Percentiles rank a stretch among this genome's conserved stretches.
phyloP scores from a whole-genome alignment of 78 protist genomes.

The Chrysochromulina tobinii region DNA sequence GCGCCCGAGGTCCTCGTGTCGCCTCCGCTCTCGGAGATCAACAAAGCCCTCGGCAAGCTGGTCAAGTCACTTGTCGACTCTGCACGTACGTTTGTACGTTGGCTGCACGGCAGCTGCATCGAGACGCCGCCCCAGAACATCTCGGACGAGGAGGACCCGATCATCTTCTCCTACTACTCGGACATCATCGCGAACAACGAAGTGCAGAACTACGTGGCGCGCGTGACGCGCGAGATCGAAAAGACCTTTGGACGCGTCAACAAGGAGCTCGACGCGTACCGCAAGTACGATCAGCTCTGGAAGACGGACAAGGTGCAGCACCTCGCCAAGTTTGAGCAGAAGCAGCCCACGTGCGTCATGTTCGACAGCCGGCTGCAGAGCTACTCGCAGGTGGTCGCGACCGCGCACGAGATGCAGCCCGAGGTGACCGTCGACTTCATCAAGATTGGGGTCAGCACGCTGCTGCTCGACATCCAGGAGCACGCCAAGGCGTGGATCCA shows the following conservation, averaged over 20 bases:
- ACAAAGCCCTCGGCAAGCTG: slow-evolving; percentile 40
- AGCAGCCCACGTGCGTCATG: neutral
- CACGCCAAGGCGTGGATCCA: slow-evolving; percentile 53
- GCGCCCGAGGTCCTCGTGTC: slow-evolving; percentile 47
- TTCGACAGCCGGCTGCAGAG: slow-evolving; percentile 2
- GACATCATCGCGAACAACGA: slow-evolving; percentile 42
- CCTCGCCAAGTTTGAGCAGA: slow-evolving; percentile 14
- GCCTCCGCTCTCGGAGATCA: slow-evolving; percentile 61
- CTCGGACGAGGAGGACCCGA: slow-evolving; percentile 38
- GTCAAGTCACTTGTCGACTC: slow-evolving; percentile 53
- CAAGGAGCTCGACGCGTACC: slow-evolving; percentile 22
- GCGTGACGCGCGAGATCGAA: neutral
- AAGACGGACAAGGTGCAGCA: slow-evolving; percentile 20
- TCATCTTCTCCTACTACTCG: slow-evolving; percentile 47
- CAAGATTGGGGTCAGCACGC: slow-evolving; percentile 29
- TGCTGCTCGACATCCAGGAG: slow-evolving; percentile 23
- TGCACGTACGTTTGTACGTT: slow-evolving; percentile 66
- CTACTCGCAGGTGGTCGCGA: neutral
- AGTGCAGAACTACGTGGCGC: neutral
- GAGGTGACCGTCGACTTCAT: slow-evolving; percentile 61
- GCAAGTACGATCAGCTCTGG: slow-evolving; percentile 46
- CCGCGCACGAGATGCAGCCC: neutral
- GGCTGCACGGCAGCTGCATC: slow-evolving; percentile 85
- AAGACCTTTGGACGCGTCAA: slow-evolving; percentile 19
- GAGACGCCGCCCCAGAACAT: slow-evolving; percentile 30